Evolutionary conservation across 345 rosid genomes (phyloP), one percentile per base, ranked within the genome.

Genomic region (Hibiscus tridactylites): DNA sequence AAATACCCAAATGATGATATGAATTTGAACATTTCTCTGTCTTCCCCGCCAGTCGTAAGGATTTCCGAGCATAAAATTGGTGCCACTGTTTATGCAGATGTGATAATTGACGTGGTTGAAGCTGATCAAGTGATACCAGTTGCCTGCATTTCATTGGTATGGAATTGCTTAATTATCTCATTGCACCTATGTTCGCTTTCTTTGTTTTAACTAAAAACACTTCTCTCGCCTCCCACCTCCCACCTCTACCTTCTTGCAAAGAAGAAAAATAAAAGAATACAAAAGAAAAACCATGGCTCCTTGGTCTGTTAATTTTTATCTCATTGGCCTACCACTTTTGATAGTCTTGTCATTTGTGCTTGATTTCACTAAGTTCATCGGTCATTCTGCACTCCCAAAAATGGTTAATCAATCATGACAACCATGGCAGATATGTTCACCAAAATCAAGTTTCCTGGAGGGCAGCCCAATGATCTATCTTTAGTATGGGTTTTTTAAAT

Each of bases 91-190:
- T 78, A 83, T 76, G 83, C 84, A 5, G 89, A 88, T 79, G 79
- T 91, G 81, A 79, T 89, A 76, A 89, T 91, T 70, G 81, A 91
- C 78, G 97, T 95, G 72, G 71, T 89, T 77, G 86, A 89, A 75
- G 85, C 75, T 63, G 80, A 76, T 61, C 73, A 87, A 81, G 90
- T 81, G 42, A 88, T 91, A 84, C 93, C 99, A 31, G 99, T 95
- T 74, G 97, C 88, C 28, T 91, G 97, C 87, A 89, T 95, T 82
- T 88, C 97, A 52, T 71, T 91, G 91, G 98, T 91, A 80, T 78
- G 91, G 56, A 3, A 19, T 56, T 46, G 46, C 54, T 39, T 37
- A 54, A 2, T 63, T 42, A 50, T 39, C 49, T n/a, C 39, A 6
- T 46, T 72, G 73, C 50, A 39, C 11, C 16, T 56, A 5, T 37